These are phyloP conservation scores for Torrubiellomyces zombiae DNA, from an alignment of 2,329 filamentous ascomycete species.

Conservation along the genomic window DNA sequence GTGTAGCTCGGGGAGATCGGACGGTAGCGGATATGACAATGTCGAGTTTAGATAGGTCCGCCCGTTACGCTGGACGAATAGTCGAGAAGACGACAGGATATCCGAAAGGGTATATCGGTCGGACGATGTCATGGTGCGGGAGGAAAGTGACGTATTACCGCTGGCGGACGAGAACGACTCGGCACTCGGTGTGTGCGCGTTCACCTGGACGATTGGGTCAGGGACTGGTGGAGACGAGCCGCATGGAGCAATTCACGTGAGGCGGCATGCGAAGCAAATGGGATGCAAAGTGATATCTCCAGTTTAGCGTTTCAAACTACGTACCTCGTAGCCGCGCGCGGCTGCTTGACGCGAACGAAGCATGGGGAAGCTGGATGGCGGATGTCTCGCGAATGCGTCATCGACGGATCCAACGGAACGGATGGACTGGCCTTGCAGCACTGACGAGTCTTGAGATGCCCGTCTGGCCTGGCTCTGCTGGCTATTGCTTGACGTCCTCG, in stretches of 20 bases:
- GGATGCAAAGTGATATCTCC: too few species aligned
- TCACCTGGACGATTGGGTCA: constrained; percentile 11
- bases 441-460: constrained; percentile 8
- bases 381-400: constrained; percentile 5
- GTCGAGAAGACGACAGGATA: constrained; percentile 22
- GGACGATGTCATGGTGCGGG: constrained; percentile 30
- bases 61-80: constrained; percentile 59
- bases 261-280: constrained; percentile 1
- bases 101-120: constrained; percentile 29
- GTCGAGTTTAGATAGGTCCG: constrained; percentile 68
- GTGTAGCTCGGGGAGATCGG: constrained; percentile 75
- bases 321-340: constrained; percentile 1
- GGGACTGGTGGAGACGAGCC: constrained; percentile 2
- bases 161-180: constrained; percentile 31
- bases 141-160: constrained; percentile 23
- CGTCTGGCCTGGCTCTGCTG: constrained; percentile 7
- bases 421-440: constrained; percentile 13
- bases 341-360: constrained; percentile 1
- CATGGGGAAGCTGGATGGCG: constrained; percentile 1
- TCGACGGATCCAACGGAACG: constrained; percentile 8
- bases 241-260: constrained; percentile 1
- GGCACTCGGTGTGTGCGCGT: constrained; percentile 20
- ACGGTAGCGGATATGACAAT: constrained; percentile 68
- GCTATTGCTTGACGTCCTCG: constrained; percentile 15
- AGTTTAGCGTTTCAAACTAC: too few species aligned